Evolutionary conservation across 208 protist genomes (phyloP).

Genomic region (Histomonas meleagridis): DNA sequence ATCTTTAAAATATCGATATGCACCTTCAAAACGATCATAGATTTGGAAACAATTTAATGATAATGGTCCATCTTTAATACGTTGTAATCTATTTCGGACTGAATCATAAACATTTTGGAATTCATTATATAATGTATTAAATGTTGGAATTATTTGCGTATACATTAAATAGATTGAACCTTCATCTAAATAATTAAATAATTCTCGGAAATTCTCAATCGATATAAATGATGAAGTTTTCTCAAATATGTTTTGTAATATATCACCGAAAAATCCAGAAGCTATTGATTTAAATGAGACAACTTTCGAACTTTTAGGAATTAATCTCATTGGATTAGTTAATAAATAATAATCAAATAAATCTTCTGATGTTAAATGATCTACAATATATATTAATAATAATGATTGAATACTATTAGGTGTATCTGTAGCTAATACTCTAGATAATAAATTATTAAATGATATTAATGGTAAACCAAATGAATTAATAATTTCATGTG

Average conservation of each 20-base stretch:
- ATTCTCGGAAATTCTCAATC: not conserved
- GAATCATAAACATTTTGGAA: not conserved
- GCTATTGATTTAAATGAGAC: not conserved
- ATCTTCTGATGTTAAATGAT: not conserved
- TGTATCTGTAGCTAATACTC: not conserved
- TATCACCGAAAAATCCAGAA: not conserved
- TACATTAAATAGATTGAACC: not conserved
- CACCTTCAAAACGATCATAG: not conserved
- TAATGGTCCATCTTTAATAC: slow-evolving; percentile 18
- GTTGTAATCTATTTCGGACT: not conserved
- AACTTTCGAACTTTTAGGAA: not conserved
- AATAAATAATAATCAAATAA: slow-evolving; percentile 4
- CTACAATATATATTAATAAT: not conserved
- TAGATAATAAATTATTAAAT: not conserved
- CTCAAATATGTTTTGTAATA: not conserved
- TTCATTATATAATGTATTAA: not conserved
- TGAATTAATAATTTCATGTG: not conserved
- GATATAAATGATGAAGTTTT: not conserved
- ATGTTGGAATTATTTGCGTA: not conserved
- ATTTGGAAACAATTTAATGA: not conserved
- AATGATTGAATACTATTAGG: not conserved
- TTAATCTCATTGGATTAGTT: slow-evolving; percentile 13
- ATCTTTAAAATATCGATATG: not conserved
- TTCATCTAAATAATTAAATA: not conserved
- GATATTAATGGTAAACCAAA: not conserved